A percentile compares a stretch with the other conserved stretches of the same genome.
These are phyloP conservation scores for Yamadazyma sp. DNA, from an alignment of 1,139 yeast genomes.

Conservation along the genomic window DNA sequence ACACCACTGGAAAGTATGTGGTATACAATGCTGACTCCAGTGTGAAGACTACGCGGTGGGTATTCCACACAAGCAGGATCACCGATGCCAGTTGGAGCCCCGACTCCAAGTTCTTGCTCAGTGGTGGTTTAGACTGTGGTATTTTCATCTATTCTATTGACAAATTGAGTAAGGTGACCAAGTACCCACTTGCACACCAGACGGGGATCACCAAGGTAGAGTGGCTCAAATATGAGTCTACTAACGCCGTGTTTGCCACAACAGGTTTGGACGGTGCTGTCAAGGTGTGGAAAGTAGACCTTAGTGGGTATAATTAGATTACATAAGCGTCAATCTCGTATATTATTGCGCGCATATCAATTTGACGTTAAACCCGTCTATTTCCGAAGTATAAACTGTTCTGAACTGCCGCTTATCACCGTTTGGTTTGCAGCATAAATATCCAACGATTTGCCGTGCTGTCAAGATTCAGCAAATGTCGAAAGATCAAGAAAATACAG, in stretches of 20 bases:
- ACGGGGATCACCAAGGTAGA: constrained; percentile 76
- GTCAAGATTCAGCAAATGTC: background rate
- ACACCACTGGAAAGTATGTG: constrained; percentile 77
- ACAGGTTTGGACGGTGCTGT: constrained; percentile 83
- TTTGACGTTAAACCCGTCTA: background rate
- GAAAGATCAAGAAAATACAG: background rate
- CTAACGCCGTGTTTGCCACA: constrained; percentile 43
- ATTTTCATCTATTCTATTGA: constrained; percentile 76
- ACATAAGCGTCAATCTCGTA: background rate
- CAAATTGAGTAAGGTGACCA: constrained; percentile 74
- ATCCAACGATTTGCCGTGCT: too few species aligned
- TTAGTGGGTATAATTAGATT: constrained; percentile 7
- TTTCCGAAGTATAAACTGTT: background rate
- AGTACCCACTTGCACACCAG: constrained; percentile 79
- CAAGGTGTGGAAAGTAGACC: constrained; percentile 63
- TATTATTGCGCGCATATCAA: too few species aligned
- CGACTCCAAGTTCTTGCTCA: constrained; percentile 69
- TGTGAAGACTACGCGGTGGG: constrained; percentile 87
- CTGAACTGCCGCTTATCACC: too few species aligned
- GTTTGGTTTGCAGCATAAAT: background rate
- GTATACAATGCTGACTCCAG: constrained; percentile 58
- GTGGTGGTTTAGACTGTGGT: constrained; percentile 84
- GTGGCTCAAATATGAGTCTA: constrained; percentile 53
- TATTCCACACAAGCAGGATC: constrained; percentile 85
- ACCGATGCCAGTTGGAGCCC: constrained; percentile 75